phyloP scores from a whole-genome alignment of 2,329 filamentous ascomycete species.

The Alternaria metachromatica region DNA sequence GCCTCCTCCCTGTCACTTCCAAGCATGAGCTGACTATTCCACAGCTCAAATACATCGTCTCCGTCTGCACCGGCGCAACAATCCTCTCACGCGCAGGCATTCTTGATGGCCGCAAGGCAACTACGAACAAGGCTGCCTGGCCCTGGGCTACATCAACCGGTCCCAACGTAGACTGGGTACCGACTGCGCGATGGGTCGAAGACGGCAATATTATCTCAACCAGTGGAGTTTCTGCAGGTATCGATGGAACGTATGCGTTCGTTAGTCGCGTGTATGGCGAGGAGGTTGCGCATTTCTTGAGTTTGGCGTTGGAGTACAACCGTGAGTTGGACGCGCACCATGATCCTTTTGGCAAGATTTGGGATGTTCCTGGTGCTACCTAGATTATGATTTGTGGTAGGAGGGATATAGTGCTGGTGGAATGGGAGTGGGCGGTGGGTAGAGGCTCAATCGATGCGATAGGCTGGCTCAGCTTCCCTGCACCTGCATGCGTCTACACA shows the following conservation, averaged over 20 bases:
- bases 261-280: slow-evolving; percentile 61
- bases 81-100: slow-evolving; percentile 66
- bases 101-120: slow-evolving; percentile 65
- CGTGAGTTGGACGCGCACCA: slow-evolving; percentile 56
- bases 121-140: slow-evolving; percentile 70
- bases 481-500: background rate
- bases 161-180: slow-evolving; percentile 62
- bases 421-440: background rate
- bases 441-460: too few relatives aligned
- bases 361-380: slow-evolving; percentile 22
- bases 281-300: slow-evolving; percentile 57
- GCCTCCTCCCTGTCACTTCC: background rate
- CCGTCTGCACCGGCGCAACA: slow-evolving; percentile 70
- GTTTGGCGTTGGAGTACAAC: slow-evolving; percentile 62
- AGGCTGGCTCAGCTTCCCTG: background rate
- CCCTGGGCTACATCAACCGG: slow-evolving; percentile 53
- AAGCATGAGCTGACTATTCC: background rate
- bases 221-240: slow-evolving; percentile 68
- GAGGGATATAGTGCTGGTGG: background rate
- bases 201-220: slow-evolving; percentile 72
- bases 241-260: slow-evolving; percentile 66
- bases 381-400: background rate
- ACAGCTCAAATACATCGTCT: slow-evolving; percentile 60
- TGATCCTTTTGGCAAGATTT: slow-evolving; percentile 62
- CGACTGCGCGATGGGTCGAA: slow-evolving; percentile 63